phyloP scores from a whole-genome alignment of 2,329 filamentous ascomycete genomes.

The Fusarium nematophilum region DNA sequence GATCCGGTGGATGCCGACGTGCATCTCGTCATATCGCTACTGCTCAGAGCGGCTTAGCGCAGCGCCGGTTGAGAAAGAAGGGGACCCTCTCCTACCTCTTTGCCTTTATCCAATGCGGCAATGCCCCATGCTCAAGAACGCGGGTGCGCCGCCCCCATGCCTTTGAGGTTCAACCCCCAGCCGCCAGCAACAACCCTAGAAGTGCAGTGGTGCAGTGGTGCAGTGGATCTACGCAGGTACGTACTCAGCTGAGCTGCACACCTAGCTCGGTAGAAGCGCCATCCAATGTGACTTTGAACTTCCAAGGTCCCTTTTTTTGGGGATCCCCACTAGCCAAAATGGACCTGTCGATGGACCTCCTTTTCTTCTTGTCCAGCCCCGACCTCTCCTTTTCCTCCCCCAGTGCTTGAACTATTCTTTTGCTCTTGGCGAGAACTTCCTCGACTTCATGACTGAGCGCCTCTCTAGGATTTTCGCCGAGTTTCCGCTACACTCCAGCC shows the following conservation, averaged over 20 bases:
- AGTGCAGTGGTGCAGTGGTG: neutral
- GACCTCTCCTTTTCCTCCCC: constrained; percentile 36
- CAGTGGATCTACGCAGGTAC: constrained; percentile 22
- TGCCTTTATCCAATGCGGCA: constrained; percentile 12
- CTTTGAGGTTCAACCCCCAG: constrained; percentile 20
- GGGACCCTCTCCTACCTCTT: no score
- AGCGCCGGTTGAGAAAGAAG: neutral
- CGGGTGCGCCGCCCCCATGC: constrained; percentile 26
- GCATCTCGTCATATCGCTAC: constrained; percentile 6
- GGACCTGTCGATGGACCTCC: constrained; percentile 41
- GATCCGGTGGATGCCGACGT: constrained; percentile 5
- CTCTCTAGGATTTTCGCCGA: constrained; percentile 14
- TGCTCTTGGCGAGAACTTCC: neutral
- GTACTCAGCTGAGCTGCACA: constrained; percentile 1
- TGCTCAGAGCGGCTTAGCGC: constrained; percentile 21
- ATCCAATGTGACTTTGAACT: constrained; percentile 26
- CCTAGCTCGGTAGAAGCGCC: constrained; percentile 7
- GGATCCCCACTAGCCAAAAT: constrained; percentile 31
- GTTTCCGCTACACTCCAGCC: constrained; percentile 16
- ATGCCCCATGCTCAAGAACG: constrained; percentile 25
- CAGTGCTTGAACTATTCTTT: constrained; percentile 18
- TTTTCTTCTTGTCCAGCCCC: constrained; percentile 37
- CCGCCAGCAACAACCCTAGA: constrained; percentile 21
- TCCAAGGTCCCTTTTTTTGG: constrained; percentile 32
- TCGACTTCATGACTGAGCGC: neutral